Percentiles rank a stretch among this genome's conserved stretches.
Conservation (phyloP, 768 basidiomycete genomes). For the Vararia minispora region DNA sequence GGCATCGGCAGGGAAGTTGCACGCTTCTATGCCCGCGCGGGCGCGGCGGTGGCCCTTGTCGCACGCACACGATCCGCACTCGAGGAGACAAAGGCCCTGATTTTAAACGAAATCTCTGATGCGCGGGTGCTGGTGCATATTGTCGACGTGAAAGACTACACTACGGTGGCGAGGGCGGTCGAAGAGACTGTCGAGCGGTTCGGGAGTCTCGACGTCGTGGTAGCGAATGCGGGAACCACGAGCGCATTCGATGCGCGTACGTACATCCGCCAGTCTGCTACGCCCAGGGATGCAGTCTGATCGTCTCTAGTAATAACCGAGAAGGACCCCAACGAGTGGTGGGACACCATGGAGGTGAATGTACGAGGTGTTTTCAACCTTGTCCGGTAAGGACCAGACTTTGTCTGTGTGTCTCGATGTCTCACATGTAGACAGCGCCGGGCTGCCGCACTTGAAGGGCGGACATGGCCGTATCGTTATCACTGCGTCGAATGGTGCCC, state of each 20-base stretch:
- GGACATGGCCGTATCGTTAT: background rate
- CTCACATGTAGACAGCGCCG: no score
- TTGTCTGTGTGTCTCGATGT: no score
- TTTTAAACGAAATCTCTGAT: slow-evolving; percentile 3
- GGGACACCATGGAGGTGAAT: slow-evolving; percentile 14
- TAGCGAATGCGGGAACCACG: slow-evolving; percentile 18
- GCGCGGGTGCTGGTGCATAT: slow-evolving; percentile 9
- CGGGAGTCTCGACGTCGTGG: slow-evolving; percentile 19
- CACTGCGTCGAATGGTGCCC: background rate
- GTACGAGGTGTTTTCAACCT: slow-evolving; percentile 15
- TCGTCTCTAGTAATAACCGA: slow-evolving; percentile 5
- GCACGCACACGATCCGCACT: slow-evolving; percentile 7
- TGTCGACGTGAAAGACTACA: slow-evolving; percentile 16
- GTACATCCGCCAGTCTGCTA: background rate
- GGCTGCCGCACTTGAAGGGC: no score
- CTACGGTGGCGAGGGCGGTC: slow-evolving; percentile 15
- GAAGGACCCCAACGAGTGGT: slow-evolving; percentile 14
- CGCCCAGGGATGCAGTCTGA: background rate
- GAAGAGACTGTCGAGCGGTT: slow-evolving; percentile 14
- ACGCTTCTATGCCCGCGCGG: slow-evolving; percentile 16
- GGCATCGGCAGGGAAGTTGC: slow-evolving; percentile 19
- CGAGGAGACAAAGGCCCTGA: slow-evolving; percentile 13
- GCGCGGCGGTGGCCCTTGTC: slow-evolving; percentile 17
- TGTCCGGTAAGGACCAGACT: slow-evolving; percentile 9
- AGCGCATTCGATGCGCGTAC: background rate